Evolutionary conservation across 345 rosid genomes (phyloP), one percentile per base, ranked within the genome.

Genomic region (Kandelia obovata): DNA sequence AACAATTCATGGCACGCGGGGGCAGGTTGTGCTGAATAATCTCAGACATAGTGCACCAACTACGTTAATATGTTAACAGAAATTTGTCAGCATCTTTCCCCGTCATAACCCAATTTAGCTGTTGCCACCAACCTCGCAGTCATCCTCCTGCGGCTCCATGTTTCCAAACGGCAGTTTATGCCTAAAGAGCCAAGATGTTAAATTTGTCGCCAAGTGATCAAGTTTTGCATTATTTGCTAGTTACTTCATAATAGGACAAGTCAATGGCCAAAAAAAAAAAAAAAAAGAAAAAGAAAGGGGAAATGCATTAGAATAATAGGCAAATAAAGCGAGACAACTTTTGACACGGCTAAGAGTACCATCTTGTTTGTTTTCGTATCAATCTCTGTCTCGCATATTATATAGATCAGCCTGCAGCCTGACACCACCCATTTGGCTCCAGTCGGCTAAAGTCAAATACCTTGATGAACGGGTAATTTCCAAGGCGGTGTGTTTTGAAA

Each of bases 361-460:
- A 5, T 13, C 13, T 43, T 43, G 49, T 43, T 13, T 43, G 17
- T 43, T 43, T 43, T 43, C 49, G 49, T 4, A 15, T 43, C 49
- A 3, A 13, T 43, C 17, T 43, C 49, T 43, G 17, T 43, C 49
- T 43, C 16, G 17, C 49, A 43, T 43, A 11, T 73, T 55, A 49
- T 31, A 57, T 34, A 6, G 16, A 69, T 46, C 19, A 52, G 71
- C 76, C 66, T 62, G 72, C 73, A 6, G 0, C 75, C 59, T 53
- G 75, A 58, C 67, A 26, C 31, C 71, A 64, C 49, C 68, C n/a
- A 30, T 20, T 59, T 68, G 58, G 69, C 37, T 47, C 3, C 28
- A 27, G 52, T 31, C 5, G 5, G 1, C n/a, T 30, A 28, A 27
- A 26, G 15, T 70, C 7, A 21, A 19, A 61, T 19, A 28, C 46